phyloP scores from a whole-genome alignment of 108 stramenopile species.

The Fragilaria crotonensis region DNA sequence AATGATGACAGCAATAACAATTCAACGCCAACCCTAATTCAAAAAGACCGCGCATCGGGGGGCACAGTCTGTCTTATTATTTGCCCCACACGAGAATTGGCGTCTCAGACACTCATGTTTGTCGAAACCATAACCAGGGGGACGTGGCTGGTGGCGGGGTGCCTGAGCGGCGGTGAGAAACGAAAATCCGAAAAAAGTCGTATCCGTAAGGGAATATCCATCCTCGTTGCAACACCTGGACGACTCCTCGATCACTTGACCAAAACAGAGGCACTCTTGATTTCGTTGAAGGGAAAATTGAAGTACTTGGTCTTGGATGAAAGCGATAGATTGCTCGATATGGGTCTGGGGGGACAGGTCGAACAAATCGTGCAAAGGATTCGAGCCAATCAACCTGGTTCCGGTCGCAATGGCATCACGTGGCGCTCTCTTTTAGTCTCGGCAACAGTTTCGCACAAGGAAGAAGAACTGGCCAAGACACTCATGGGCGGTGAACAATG shows the following conservation, averaged over 20 bases:
- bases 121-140: conserved; percentile 43
- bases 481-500: conserved; percentile 50
- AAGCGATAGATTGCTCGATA: conserved; percentile 90
- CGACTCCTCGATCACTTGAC: conserved; percentile 90
- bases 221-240: conserved; percentile 97
- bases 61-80: conserved; percentile 74
- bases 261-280: conserved; percentile 73
- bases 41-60: conserved; percentile 25
- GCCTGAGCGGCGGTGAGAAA: conserved; percentile 88
- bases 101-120: conserved; percentile 69
- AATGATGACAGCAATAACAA: too few species aligned
- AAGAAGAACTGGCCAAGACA: conserved; percentile 55
- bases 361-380: conserved; percentile 76
- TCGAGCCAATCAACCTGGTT: conserved; percentile 56
- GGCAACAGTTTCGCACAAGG: conserved; percentile 71
- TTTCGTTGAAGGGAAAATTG: conserved; percentile 55
- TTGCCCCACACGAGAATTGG: conserved; percentile 92
- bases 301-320: conserved; percentile 94
- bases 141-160: conserved; percentile 83
- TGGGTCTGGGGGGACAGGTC: conserved; percentile 91
- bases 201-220: conserved; percentile 84
- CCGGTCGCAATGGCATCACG: conserved; percentile 25
- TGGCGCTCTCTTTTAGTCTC: conserved; percentile 82
- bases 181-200: conserved; percentile 94
- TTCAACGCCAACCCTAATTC: too few species aligned